Conservation (phyloP, 2,329 filamentous ascomycete genomes). For the Bipolaris zeicola region DNA sequence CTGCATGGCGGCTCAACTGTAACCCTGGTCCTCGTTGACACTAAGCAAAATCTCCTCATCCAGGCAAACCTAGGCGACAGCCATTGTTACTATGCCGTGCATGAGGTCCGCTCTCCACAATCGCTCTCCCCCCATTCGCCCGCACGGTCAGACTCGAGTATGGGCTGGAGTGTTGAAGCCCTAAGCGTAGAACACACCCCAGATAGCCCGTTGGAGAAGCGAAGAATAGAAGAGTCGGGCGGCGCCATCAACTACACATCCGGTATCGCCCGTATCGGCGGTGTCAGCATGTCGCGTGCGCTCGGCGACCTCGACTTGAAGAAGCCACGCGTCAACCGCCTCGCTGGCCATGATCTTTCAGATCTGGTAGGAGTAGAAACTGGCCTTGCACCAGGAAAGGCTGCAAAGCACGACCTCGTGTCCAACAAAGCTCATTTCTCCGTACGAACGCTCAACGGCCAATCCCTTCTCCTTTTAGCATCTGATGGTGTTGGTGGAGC, state of each 20-base stretch:
- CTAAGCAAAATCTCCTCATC: constrained; percentile 27
- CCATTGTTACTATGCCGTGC: constrained; percentile 27
- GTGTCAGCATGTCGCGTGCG: constrained; percentile 33
- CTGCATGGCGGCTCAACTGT: constrained; percentile 32
- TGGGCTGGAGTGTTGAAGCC: constrained; percentile 24
- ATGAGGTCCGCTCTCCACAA: constrained; percentile 10
- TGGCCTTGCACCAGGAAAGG: constrained; percentile 29
- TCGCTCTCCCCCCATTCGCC: constrained; percentile 9
- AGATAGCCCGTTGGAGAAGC: constrained; percentile 25
- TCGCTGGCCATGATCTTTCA: constrained; percentile 31
- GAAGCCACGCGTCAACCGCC: constrained; percentile 30
- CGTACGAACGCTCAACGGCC: constrained; percentile 21
- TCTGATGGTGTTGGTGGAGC: constrained; percentile 32
- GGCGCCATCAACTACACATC: constrained; percentile 30
- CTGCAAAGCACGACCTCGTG: constrained; percentile 27
- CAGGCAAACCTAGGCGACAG: constrained; percentile 33
- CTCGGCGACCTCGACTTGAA: constrained; percentile 33
- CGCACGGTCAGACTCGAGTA: constrained; percentile 7
- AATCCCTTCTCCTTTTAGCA: constrained; percentile 27
- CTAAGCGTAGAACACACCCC: constrained; percentile 29
- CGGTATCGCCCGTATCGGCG: constrained; percentile 30
- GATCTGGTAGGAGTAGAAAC: constrained; percentile 32
- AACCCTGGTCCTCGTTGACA: constrained; percentile 29
- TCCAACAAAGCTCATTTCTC: constrained; percentile 33
- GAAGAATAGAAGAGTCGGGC: constrained; percentile 30